Percentiles rank a stretch among this genome's conserved stretches.
Conservation (phyloP, 768 basidiomycete genomes). For the Pholiota molesta region DNA sequence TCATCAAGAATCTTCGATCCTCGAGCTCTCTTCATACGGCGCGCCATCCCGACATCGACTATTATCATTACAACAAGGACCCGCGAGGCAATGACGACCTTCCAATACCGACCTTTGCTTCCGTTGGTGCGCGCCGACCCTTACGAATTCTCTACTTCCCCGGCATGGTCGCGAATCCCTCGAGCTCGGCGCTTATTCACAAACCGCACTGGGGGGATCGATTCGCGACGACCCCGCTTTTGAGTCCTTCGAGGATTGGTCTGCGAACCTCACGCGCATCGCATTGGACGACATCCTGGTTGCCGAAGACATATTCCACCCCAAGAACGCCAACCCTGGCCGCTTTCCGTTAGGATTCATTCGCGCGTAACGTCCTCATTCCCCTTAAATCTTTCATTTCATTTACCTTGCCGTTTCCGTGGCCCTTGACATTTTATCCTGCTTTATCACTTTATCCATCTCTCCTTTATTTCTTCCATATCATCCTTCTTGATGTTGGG, state of each 20-base stretch:
- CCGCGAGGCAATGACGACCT: neutral
- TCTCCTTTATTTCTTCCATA: neutral
- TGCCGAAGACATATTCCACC: neutral
- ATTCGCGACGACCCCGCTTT: neutral
- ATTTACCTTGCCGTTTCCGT: neutral
- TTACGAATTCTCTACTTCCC: neutral
- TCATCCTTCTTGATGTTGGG: slow-evolving; percentile 8
- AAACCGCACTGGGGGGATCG: neutral
- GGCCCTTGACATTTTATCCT: neutral
- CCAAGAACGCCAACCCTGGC: neutral
- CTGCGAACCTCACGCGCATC: neutral
- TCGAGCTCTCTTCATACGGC: neutral
- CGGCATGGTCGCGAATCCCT: neutral
- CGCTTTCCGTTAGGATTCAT: neutral
- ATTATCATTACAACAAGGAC: neutral
- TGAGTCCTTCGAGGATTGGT: neutral
- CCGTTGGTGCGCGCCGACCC: neutral
- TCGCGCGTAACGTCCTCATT: neutral
- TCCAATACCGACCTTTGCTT: neutral
- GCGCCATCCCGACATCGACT: neutral
- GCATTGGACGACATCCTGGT: neutral
- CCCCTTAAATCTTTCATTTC: neutral
- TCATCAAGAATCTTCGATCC: neutral
- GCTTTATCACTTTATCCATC: neutral
- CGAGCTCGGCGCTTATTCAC: neutral